Percentiles rank a stretch among this genome's conserved stretches.
These are phyloP conservation scores for Begonia masoniana DNA, from an alignment of 306 rosid genomes.

Conservation along the genomic window DNA sequence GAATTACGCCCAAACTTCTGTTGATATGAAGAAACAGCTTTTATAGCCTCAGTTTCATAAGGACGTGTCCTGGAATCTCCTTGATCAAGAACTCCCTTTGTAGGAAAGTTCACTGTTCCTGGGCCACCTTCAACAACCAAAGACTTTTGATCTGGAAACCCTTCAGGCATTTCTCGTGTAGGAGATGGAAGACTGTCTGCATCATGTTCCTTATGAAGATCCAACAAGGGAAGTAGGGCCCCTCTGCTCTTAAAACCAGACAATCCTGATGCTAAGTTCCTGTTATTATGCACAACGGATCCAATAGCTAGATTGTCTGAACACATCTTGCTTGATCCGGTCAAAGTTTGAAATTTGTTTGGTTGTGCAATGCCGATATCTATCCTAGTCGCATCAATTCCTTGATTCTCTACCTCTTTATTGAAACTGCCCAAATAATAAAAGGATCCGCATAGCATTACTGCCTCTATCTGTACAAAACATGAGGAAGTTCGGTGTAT, in stretches of 20 bases:
- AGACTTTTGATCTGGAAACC: constrained; percentile 35
- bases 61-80: constrained; percentile 39
- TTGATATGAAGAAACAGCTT: constrained; percentile 85
- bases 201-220: constrained; percentile 96
- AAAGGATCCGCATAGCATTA: constrained; percentile 26
- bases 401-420: constrained; percentile 17
- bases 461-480: constrained; percentile 45
- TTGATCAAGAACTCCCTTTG: constrained; percentile 18
- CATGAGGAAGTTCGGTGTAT: constrained; percentile 15
- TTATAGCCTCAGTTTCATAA: constrained; percentile 83
- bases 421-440: constrained; percentile 11
- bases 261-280: constrained; percentile 20
- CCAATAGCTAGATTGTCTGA: constrained; percentile 13
- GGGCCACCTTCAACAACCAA: constrained; percentile 24
- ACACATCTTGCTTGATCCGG: constrained; percentile 22
- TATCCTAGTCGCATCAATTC: constrained; percentile 10
- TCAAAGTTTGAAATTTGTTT: constrained; percentile 17
- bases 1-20: constrained; percentile 85
- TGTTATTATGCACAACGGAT: constrained; percentile 10
- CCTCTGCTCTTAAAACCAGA: constrained; percentile 55
- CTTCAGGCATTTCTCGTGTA: constrained; percentile 51
- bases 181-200: constrained; percentile 94
- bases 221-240: constrained; percentile 59
- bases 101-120: constrained; percentile 19
- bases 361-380: constrained; percentile 14